Percentiles rank a stretch among this genome's conserved stretches.
phyloP scores from a whole-genome alignment of 306 rosid genomes.

The Malus sieversii region DNA sequence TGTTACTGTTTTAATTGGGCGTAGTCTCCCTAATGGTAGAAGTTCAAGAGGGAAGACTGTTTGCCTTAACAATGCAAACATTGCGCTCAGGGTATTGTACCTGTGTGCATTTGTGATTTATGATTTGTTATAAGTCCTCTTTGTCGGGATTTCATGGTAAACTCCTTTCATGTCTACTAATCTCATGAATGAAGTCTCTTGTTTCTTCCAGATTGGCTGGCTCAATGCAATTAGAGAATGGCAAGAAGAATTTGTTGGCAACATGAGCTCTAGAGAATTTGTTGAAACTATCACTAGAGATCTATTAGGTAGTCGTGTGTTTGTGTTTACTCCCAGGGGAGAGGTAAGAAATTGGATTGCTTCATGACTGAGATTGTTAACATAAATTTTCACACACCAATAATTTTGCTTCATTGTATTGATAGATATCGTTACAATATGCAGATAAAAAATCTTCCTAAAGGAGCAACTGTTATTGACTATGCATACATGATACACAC shows the following conservation, averaged over 20 bases:
- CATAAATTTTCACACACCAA: slow-evolving; percentile 1
- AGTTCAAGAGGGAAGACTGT: slow-evolving; percentile 77
- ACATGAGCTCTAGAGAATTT: slow-evolving; percentile 99
- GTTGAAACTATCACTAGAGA: slow-evolving; percentile 96
- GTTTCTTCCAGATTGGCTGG: slow-evolving; percentile 86
- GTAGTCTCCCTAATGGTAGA: slow-evolving; percentile 53
- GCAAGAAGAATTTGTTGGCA: slow-evolving; percentile 99
- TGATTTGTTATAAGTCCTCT: slow-evolving; percentile 16
- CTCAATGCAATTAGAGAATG: slow-evolving; percentile 98
- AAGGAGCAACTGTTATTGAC: slow-evolving; percentile 90
- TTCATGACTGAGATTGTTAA: neutral
- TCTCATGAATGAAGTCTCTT: slow-evolving; percentile 32
- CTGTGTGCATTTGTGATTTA: slow-evolving; percentile 6
- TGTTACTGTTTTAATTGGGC: slow-evolving; percentile 62
- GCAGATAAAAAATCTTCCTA: slow-evolving; percentile 93
- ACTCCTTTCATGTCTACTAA: slow-evolving; percentile 10
- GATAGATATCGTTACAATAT: slow-evolving; percentile 10
- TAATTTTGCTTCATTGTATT: slow-evolving; percentile 11
- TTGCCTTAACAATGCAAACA: slow-evolving; percentile 87
- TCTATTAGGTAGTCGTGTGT: slow-evolving; percentile 90
- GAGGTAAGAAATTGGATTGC: slow-evolving; percentile 54
- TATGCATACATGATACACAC: slow-evolving; percentile 99
- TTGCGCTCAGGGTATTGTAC: slow-evolving; percentile 87
- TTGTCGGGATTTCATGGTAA: slow-evolving; percentile 17
- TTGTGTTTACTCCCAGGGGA: slow-evolving; percentile 96